These are phyloP conservation scores for Cotoneaster glaucophyllus DNA, from an alignment of 306 rosid species.

Conservation along the genomic window DNA sequence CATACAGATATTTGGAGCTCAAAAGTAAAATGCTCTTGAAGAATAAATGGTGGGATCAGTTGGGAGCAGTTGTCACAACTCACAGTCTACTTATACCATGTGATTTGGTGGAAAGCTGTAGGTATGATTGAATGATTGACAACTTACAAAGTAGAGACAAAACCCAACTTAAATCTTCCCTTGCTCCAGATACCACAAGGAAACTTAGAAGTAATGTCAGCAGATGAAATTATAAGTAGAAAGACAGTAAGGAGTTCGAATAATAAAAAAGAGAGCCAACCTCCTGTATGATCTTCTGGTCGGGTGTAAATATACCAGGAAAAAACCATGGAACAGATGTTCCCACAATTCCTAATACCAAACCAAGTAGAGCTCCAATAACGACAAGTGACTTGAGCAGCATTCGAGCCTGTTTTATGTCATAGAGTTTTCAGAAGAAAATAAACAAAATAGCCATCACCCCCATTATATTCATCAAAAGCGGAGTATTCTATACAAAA, in stretches of 20 bases:
- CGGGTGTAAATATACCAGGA: conserved; percentile 69
- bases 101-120: not conserved
- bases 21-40: not conserved
- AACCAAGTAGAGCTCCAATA: conserved; percentile 66
- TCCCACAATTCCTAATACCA: conserved; percentile 55
- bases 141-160: not conserved
- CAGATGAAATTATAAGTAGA: not conserved
- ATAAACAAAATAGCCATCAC: not conserved
- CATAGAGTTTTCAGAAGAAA: conserved; percentile 15
- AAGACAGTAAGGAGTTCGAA: not conserved
- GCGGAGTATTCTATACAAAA: not conserved
- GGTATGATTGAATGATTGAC: not conserved
- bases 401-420: conserved; percentile 50
- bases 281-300: conserved; percentile 65
- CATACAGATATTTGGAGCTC: not conserved
- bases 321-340: conserved; percentile 70
- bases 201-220: not conserved
- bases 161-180: not conserved
- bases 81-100: not conserved
- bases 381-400: conserved; percentile 69
- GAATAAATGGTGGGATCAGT: not conserved
- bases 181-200: not conserved
- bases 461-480: not conserved
- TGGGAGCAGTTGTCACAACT: not conserved
- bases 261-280: conserved; percentile 31